phyloP scores from a whole-genome alignment of 2,329 filamentous ascomycete genomes.

The Periconia sp. region DNA sequence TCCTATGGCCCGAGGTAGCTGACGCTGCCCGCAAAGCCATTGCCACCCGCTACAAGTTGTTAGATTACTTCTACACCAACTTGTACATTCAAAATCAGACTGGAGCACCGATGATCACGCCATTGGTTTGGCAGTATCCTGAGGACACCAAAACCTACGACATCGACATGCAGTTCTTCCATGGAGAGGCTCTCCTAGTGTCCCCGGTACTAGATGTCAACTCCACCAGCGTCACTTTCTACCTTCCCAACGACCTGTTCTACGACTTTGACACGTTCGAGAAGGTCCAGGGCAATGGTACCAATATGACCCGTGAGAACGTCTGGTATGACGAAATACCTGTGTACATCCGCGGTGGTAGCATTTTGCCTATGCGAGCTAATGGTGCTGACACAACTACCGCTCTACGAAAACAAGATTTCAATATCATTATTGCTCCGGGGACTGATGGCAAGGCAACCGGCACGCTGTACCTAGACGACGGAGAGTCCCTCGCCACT shows the following conservation, averaged over 20 bases:
- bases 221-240: slow-evolving; percentile 59
- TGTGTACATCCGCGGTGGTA: slow-evolving; percentile 70
- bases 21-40: slow-evolving; percentile 72
- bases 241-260: slow-evolving; percentile 64
- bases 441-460: slow-evolving; percentile 66
- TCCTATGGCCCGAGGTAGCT: slow-evolving; percentile 69
- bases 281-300: slow-evolving; percentile 54
- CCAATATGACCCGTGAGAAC: slow-evolving; percentile 51
- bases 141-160: slow-evolving; percentile 58
- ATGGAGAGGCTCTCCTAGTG: slow-evolving; percentile 62
- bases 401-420: slow-evolving; percentile 69
- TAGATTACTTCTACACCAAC: slow-evolving; percentile 81
- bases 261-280: slow-evolving; percentile 65
- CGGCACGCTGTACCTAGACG: slow-evolving; percentile 77
- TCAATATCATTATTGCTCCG: slow-evolving; percentile 74
- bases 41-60: slow-evolving; percentile 73
- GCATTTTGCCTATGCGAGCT: slow-evolving; percentile 66
- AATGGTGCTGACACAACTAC: slow-evolving; percentile 65
- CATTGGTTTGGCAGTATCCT: slow-evolving; percentile 75
- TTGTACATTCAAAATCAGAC: slow-evolving; percentile 65
- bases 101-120: slow-evolving; percentile 71
- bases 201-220: slow-evolving; percentile 62
- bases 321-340: slow-evolving; percentile 63
- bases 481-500: slow-evolving; percentile 69
- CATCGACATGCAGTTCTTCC: slow-evolving; percentile 65